phyloP scores from a whole-genome alignment of 495 filamentous ascomycete genomes.

The Staphylotrichum tortipilum region DNA sequence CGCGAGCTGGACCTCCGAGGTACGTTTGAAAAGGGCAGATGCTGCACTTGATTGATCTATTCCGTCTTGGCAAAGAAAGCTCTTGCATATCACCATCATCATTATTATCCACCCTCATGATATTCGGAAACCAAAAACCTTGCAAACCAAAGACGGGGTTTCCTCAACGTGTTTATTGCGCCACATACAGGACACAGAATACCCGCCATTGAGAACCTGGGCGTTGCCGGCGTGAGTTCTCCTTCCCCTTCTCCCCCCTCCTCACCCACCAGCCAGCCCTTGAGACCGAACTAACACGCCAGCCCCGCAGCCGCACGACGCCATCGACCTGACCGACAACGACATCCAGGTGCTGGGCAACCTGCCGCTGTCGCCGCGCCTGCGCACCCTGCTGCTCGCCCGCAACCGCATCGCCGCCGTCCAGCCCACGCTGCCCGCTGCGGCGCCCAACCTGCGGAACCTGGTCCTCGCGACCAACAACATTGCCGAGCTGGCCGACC shows the following conservation, averaged over 20 bases:
- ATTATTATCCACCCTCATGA: no score
- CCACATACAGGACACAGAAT: slow-evolving; percentile 87
- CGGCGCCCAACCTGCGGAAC: slow-evolving; percentile 67
- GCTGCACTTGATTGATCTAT: slow-evolving; percentile 47
- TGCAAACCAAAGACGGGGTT: background rate
- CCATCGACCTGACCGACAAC: slow-evolving; percentile 97
- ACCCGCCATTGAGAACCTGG: slow-evolving; percentile 94
- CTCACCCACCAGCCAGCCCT: no score
- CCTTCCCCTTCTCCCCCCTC: background rate
- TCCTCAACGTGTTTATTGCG: slow-evolving; percentile 12
- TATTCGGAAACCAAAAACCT: background rate
- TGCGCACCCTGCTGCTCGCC: slow-evolving; percentile 78
- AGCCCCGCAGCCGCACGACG: slow-evolving; percentile 61
- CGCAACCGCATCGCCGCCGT: slow-evolving; percentile 80
- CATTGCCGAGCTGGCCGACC: slow-evolving; percentile 69
- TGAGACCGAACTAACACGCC: no score
- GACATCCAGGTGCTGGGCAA: slow-evolving; percentile 83
- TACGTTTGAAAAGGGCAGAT: slow-evolving; percentile 98
- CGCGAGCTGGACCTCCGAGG: slow-evolving; percentile 99
- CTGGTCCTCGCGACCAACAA: slow-evolving; percentile 73
- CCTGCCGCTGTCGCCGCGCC: slow-evolving; percentile 86
- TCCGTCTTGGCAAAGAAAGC: slow-evolving; percentile 40
- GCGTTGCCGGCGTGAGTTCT: slow-evolving; percentile 71
- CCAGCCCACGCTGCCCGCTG: slow-evolving; percentile 60
- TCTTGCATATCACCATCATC: no score